Conservation (phyloP, 225 moss, liverwort and hornwort species). For the Physcomitrellopsis africana region DNA sequence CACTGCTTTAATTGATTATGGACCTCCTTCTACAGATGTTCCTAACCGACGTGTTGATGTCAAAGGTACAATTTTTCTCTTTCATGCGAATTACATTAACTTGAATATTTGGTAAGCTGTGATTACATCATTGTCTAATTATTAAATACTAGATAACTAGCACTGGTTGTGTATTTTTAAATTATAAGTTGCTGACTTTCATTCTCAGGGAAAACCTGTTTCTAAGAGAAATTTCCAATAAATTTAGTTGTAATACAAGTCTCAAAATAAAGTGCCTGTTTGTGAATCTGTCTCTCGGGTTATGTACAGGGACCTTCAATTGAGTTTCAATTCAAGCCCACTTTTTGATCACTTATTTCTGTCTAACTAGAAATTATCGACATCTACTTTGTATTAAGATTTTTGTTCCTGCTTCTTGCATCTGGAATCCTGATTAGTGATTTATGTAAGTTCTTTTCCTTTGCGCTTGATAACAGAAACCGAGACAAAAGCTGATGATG, state of each 20-base stretch:
- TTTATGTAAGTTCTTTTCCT: neutral
- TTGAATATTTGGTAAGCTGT: slow-evolving; percentile 6
- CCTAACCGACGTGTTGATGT: slow-evolving; percentile 32
- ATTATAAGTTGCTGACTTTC: neutral
- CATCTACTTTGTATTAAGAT: neutral
- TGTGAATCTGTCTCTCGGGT: slow-evolving; percentile 3
- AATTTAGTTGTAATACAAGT: neutral
- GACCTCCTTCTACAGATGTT: slow-evolving; percentile 29
- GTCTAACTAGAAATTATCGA: neutral
- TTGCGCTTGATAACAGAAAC: slow-evolving; percentile 38
- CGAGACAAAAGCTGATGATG: slow-evolving; percentile 41
- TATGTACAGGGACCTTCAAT: slow-evolving; percentile 5
- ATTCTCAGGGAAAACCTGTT: neutral
- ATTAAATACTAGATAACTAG: neutral
- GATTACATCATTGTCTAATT: neutral
- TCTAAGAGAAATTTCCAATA: no score
- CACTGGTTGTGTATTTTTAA: neutral
- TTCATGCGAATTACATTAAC: neutral
- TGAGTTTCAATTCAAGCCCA: neutral
- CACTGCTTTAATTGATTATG: slow-evolving; percentile 34
- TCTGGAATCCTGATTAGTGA: slow-evolving; percentile 24
- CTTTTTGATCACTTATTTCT: slow-evolving; percentile 11
- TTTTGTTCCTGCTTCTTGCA: slow-evolving; percentile 12
- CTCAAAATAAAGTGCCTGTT: neutral
- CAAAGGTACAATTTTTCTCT: slow-evolving; percentile 30